These are phyloP conservation scores for Daldinia concentrica DNA, from an alignment of 495 filamentous ascomycete species.

Conservation along the genomic window DNA sequence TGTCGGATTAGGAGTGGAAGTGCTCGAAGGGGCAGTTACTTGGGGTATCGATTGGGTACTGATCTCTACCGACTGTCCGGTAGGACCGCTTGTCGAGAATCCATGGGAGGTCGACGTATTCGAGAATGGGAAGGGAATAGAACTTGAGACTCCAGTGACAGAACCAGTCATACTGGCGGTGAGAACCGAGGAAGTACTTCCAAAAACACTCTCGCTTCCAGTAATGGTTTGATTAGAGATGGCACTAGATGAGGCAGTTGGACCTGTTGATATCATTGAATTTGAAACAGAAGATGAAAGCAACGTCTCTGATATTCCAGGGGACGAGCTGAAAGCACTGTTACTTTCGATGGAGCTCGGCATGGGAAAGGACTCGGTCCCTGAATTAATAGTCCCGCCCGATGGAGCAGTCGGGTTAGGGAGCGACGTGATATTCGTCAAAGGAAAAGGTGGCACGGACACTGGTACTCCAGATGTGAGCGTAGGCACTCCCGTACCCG, in stretches of 20 bases:
- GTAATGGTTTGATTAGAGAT: slow-evolving; percentile 7
- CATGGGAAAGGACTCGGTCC: not conserved
- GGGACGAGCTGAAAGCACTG: not conserved
- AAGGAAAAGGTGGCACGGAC: slow-evolving; percentile 36
- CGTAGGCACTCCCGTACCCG: slow-evolving; percentile 14
- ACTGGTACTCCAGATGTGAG: slow-evolving; percentile 1
- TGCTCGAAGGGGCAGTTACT: not conserved
- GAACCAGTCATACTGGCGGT: slow-evolving; percentile 1
- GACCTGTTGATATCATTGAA: slow-evolving; percentile 1
- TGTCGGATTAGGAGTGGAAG: slow-evolving; percentile 3
- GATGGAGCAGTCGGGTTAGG: slow-evolving; percentile 33
- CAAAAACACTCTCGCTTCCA: slow-evolving; percentile 22
- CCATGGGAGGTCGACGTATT: slow-evolving; percentile 32
- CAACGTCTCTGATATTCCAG: slow-evolving; percentile 6
- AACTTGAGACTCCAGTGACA: slow-evolving; percentile 14
- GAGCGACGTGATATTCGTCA: slow-evolving; percentile 37
- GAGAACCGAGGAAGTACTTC: slow-evolving; percentile 5
- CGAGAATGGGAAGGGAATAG: slow-evolving; percentile 28
- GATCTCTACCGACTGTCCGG: slow-evolving; percentile 3
- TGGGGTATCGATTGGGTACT: slow-evolving; percentile 16
- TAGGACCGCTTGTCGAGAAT: slow-evolving; percentile 1
- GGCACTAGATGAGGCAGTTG: not conserved
- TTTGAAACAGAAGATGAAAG: slow-evolving; percentile 16
- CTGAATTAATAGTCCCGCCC: slow-evolving; percentile 5
- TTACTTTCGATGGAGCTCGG: slow-evolving; percentile 7